phyloP scores from a whole-genome alignment of 2,329 filamentous ascomycete species.

The Beauveria varroae region DNA sequence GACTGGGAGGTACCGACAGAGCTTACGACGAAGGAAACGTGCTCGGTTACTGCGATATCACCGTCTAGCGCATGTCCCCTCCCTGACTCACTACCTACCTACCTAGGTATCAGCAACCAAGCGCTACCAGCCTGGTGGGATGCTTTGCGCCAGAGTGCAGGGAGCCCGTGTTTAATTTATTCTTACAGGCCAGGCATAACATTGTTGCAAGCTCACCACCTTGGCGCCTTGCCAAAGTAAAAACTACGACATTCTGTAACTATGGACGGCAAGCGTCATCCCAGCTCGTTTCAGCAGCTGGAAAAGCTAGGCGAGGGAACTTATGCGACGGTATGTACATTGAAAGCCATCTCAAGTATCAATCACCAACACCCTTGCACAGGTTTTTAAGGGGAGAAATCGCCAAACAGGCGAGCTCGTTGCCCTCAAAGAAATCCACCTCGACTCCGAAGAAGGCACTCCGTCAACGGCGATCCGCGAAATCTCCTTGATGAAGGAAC shows the following conservation, averaged over 20 bases:
- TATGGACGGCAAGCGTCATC: slow-evolving; percentile 91
- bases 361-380: slow-evolving; percentile 9
- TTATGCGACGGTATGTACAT: slow-evolving; percentile 76
- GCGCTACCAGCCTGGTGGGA: slow-evolving; percentile 5
- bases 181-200: neutral
- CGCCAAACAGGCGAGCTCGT: slow-evolving; percentile 94
- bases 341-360: neutral
- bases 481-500: slow-evolving; percentile 98
- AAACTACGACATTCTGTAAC: neutral
- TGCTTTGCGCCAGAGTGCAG: neutral
- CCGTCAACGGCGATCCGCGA: slow-evolving; percentile 96
- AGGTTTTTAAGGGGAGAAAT: slow-evolving; percentile 99
- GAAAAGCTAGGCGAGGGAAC: slow-evolving; percentile 98
- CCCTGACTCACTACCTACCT: slow-evolving; percentile 10
- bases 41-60: slow-evolving; percentile 11
- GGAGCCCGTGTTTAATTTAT: slow-evolving; percentile 1
- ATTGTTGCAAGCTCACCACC: neutral
- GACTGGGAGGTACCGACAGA: neutral
- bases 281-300: slow-evolving; percentile 97
- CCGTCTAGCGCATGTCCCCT: slow-evolving; percentile 10
- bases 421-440: slow-evolving; percentile 95
- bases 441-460: slow-evolving; percentile 96
- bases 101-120: neutral
- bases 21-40: neutral
- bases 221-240: neutral